Percentiles rank a stretch among this genome's conserved stretches.
Conservation (phyloP, 2,329 filamentous ascomycete species). For the Fusarium sublunatum region DNA sequence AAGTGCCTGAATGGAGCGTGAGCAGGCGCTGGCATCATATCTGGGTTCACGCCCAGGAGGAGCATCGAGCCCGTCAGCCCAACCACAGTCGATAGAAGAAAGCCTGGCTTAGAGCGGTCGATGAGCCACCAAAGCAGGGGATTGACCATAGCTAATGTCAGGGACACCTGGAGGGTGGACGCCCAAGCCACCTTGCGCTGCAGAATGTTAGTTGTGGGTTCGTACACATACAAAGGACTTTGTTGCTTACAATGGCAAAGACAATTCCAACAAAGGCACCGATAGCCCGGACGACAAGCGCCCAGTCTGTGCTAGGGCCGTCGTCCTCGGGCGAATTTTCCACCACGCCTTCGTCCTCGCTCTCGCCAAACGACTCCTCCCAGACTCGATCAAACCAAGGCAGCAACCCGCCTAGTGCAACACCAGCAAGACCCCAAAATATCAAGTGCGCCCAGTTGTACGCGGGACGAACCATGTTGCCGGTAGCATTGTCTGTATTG, state of each 20-base stretch:
- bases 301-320: conserved; percentile 75
- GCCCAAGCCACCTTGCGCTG: conserved; percentile 92
- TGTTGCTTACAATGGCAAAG: conserved; percentile 76
- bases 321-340: conserved; percentile 48
- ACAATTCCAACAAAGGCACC: conserved; percentile 71
- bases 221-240: not conserved
- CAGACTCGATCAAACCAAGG: conserved; percentile 87
- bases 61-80: conserved; percentile 79
- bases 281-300: conserved; percentile 67
- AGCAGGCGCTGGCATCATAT: conserved; percentile 78
- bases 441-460: conserved; percentile 74
- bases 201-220: conserved; percentile 27
- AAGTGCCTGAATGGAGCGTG: conserved; percentile 44
- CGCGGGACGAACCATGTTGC: conserved; percentile 55
- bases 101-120: conserved; percentile 87
- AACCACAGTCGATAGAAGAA: conserved; percentile 80
- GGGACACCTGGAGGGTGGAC: conserved; percentile 90
- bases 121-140: conserved; percentile 96
- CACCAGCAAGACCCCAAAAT: conserved; percentile 85
- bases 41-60: conserved; percentile 79
- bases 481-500: conserved; percentile 68
- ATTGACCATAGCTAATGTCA: conserved; percentile 90
- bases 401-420: conserved; percentile 80
- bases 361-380: conserved; percentile 63
- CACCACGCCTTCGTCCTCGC: conserved; percentile 46